phyloP scores from a whole-genome alignment of 768 basidiomycete genomes.

The Suillus subaureus region DNA sequence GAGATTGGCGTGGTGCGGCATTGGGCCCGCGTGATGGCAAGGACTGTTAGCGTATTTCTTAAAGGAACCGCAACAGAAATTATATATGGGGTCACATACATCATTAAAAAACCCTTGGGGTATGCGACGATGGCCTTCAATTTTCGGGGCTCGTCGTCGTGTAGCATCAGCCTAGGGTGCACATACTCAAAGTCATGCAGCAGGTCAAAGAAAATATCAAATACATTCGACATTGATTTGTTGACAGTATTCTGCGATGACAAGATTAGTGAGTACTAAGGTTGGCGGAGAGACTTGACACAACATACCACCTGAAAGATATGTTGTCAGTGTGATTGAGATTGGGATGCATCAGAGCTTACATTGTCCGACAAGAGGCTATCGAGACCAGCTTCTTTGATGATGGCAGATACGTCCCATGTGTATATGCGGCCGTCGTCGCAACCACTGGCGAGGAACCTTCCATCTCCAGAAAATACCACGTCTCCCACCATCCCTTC shows the following conservation, averaged over 20 bases:
- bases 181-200: not conserved
- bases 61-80: not conserved
- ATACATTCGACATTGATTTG: not conserved
- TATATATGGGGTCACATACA: not conserved
- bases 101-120: not conserved
- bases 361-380: not conserved
- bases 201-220: not conserved
- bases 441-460: not conserved
- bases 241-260: not conserved
- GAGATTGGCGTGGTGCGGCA: not conserved
- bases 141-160: not conserved
- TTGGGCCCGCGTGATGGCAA: not conserved
- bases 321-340: not conserved
- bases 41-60: not conserved
- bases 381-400: not conserved
- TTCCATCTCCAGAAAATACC: not conserved
- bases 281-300: not conserved
- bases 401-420: not conserved
- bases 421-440: not conserved
- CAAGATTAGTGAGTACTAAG: not conserved
- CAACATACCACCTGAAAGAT: not conserved
- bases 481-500: not conserved
- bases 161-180: not conserved
- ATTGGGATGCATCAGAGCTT: not conserved
- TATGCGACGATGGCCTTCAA: not conserved